Evolutionary conservation across 208 protist genomes (phyloP).

Genomic region (Crithidia sp.): DNA sequence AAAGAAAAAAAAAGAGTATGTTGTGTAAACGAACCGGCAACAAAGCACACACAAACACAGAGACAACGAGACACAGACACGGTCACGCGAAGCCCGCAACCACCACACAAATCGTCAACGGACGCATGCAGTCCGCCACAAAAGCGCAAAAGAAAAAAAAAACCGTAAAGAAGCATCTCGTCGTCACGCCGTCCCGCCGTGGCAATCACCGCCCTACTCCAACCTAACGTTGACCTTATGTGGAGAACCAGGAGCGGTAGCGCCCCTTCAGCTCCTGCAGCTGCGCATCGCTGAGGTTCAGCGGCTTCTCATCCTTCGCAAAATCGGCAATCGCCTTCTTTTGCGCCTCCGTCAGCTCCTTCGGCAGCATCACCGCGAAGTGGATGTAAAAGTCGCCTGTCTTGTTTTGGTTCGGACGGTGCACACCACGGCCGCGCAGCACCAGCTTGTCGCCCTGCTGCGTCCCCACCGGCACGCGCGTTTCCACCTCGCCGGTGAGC

Average conservation of each 20-base stretch:
- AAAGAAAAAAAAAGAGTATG: too few relatives aligned
- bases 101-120: too few relatives aligned
- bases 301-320: slow-evolving; percentile 84
- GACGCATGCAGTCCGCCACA: too few relatives aligned
- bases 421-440: slow-evolving; percentile 80
- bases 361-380: slow-evolving; percentile 87
- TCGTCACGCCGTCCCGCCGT: too few relatives aligned
- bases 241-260: slow-evolving; percentile 82
- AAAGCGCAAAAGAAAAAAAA: too few relatives aligned
- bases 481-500: slow-evolving; percentile 85
- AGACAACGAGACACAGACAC: too few relatives aligned
- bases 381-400: slow-evolving; percentile 91
- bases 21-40: too few relatives aligned
- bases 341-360: slow-evolving; percentile 80
- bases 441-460: slow-evolving; percentile 92
- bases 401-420: slow-evolving; percentile 83
- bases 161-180: too few relatives aligned
- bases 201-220: not conserved
- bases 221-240: slow-evolving; percentile 19
- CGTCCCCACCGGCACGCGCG: slow-evolving; percentile 82
- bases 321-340: slow-evolving; percentile 82
- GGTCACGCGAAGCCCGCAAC: too few relatives aligned
- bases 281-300: slow-evolving; percentile 73
- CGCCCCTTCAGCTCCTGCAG: slow-evolving; percentile 84
- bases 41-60: too few relatives aligned